Base-by-base conservation (phyloP, 192 early-diverging fungal species). In the Coemansia sp. region DNA sequence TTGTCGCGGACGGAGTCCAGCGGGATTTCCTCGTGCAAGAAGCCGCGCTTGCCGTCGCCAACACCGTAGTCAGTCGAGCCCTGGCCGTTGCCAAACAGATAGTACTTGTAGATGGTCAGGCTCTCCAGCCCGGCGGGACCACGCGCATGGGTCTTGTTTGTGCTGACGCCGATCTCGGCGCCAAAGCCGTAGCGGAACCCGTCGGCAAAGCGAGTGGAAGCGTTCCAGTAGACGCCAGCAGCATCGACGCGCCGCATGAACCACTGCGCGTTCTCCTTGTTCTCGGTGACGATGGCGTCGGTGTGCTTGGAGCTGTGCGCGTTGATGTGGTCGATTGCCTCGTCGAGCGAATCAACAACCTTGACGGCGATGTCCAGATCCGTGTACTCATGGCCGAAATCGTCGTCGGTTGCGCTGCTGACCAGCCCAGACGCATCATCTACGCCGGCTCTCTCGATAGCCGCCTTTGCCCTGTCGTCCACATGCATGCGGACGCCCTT, bases 181-280 rank as follows among this genome's bases (percentile, higher is more conserved):
- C 97, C 97, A 85, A 99, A 99, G 16, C 97, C 97, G 81, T 96
- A 98, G 61, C 96, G 87, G 89, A 99, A 99, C 7, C 97, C 97
- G 75, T 99, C 97, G 41, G 97, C 94, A 84, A 99, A 98, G 17
- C 97, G 84, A 19, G 94, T 97, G 65, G 88, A 90, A 6, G 95
- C 95, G 72, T 99, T 99, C 93, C 93, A 97, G 81, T 93, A 99
- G 25, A 95, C 94, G 14, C 95, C 98, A n/a, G 98, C 96, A 2
- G 96, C 91, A 77, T 99, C 98, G 5, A 99, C 95, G 20, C 87
- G 79, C 7, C 86, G 85, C 95, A 99, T 93, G 72, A 97, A 99
- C 61, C 69, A 75, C 59, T 95, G 87, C 2, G 95, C 96, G 37
- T 72, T 83, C 2, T 71, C 72, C 61, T 85, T 81, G 63, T 85